Evolutionary conservation across 1,284 basidiomycete species (phyloP), one percentile per base, ranked within the genome.

Genomic region (Austroboletus niveus): DNA sequence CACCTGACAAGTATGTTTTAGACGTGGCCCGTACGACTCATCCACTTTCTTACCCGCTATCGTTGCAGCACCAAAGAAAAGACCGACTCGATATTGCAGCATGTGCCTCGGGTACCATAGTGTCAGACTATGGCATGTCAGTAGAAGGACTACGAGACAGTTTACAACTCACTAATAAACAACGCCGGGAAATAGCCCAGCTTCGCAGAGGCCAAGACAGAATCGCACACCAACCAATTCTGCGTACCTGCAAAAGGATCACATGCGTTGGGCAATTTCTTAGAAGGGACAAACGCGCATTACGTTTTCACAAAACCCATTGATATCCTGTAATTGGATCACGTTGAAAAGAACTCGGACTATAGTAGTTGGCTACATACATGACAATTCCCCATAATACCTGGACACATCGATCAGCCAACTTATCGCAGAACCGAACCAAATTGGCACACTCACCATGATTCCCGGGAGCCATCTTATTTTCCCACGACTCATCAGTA

Each of bases 291-390:
- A 9, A 36, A 36, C n/a, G n/a, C 7, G 35, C 35, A 36, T 36
- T 59, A 84, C 83, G 65, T 84, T 68, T 81, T 83, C 27, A 84
- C 83, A 4, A 86, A 65, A n/a, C 82, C 81, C 82, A 85, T 87
- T 35, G 79, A 60, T 1, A 77, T 81, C 78, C 82, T 86, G 42
- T 14, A 40, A n/a, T 20, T n/a, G 11, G 8, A 5, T 12, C 56
- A 20, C 58, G 22, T 45, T 1, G 9, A 1, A 8, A 29, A 3
- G 9, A 1, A 0, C 11, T 42, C 27, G 9, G 29, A 32, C 14
- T 1, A 27, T 9, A 40, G 34, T 42, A 51, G 51, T 41, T 40
- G 24, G 10, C 10, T 1, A 62, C 73, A 46, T 48, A 79, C 78
- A 79, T 75, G 42, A 79, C 64, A 34, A 70, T 64, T 2, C 79